Evolutionary conservation across 2,329 filamentous ascomycete genomes (phyloP).

Genomic region (Pyrenochaeta sp.): DNA sequence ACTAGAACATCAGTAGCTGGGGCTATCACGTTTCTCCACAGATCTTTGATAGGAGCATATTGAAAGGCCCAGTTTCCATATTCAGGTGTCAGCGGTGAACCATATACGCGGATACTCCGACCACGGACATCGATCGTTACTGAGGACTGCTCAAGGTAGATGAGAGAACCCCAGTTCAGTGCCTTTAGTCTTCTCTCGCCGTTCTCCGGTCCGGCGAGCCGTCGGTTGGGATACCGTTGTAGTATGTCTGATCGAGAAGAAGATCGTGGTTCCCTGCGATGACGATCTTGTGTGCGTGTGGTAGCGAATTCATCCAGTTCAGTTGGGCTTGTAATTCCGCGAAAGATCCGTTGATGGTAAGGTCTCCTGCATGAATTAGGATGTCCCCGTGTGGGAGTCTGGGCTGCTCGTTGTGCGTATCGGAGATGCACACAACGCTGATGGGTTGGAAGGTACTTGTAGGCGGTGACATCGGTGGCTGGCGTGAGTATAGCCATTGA

Average conservation of each 20-base stretch:
- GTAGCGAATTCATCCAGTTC: constrained; percentile 77
- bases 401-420: constrained; percentile 71
- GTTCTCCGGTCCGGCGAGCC: constrained; percentile 57
- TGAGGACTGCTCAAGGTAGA: constrained; percentile 75
- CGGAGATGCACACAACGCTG: constrained; percentile 83
- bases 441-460: constrained; percentile 51
- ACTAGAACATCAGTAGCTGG: constrained; percentile 76
- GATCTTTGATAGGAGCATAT: constrained; percentile 66
- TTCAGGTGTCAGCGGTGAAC: constrained; percentile 76
- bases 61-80: constrained; percentile 82
- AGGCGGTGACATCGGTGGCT: too few species aligned
- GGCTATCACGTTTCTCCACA: constrained; percentile 74
- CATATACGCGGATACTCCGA: constrained; percentile 74
- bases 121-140: constrained; percentile 58
- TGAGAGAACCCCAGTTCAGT: constrained; percentile 71
- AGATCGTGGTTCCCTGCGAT: constrained; percentile 85
- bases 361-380: constrained; percentile 85
- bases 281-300: constrained; percentile 79
- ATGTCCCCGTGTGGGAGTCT: constrained; percentile 77
- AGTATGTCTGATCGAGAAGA: constrained; percentile 14
- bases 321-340: constrained; percentile 77
- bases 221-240: constrained; percentile 23
- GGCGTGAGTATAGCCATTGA: too few species aligned
- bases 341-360: constrained; percentile 74
- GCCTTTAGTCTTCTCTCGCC: constrained; percentile 22